Percentiles rank a stretch among this genome's conserved stretches.
phyloP scores from a whole-genome alignment of 2,329 filamentous ascomycete genomes.

The Botrytis squamosa region DNA sequence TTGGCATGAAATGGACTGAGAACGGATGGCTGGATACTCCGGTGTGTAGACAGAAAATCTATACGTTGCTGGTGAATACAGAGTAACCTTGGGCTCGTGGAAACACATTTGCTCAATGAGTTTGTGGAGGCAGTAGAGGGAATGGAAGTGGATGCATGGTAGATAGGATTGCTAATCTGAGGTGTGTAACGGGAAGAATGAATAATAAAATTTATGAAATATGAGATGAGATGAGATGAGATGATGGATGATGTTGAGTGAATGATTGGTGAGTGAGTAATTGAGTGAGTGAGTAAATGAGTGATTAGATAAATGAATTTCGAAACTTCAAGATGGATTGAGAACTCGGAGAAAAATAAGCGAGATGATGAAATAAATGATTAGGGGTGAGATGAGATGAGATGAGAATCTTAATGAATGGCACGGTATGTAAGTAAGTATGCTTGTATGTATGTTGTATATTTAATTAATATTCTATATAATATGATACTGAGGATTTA shows the following conservation, averaged over 20 bases:
- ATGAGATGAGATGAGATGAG: not conserved
- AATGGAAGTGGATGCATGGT: not conserved
- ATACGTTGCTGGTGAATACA: not conserved
- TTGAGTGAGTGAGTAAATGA: not conserved
- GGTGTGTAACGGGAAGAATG: not conserved
- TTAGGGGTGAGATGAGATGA: not conserved
- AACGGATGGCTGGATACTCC: constrained; percentile 9
- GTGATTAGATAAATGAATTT: not conserved
- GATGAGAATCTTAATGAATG: too few species aligned
- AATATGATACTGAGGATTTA: too few species aligned
- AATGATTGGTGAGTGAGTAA: not conserved
- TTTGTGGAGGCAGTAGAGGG: not conserved
- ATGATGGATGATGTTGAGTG: not conserved
- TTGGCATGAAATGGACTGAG: not conserved
- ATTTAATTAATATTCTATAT: too few species aligned
- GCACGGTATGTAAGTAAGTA: too few species aligned
- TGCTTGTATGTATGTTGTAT: too few species aligned
- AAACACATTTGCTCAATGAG: not conserved
- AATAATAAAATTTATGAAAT: not conserved
- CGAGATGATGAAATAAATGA: not conserved
- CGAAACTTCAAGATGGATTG: not conserved
- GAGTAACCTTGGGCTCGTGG: not conserved
- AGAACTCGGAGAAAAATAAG: not conserved
- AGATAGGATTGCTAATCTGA: not conserved
- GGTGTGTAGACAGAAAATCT: constrained; percentile 1